Percentiles rank a stretch among this genome's conserved stretches.
Evolutionary conservation across 2,329 filamentous ascomycete genomes (phyloP).

Genomic region (Metarhizium brunneum): DNA sequence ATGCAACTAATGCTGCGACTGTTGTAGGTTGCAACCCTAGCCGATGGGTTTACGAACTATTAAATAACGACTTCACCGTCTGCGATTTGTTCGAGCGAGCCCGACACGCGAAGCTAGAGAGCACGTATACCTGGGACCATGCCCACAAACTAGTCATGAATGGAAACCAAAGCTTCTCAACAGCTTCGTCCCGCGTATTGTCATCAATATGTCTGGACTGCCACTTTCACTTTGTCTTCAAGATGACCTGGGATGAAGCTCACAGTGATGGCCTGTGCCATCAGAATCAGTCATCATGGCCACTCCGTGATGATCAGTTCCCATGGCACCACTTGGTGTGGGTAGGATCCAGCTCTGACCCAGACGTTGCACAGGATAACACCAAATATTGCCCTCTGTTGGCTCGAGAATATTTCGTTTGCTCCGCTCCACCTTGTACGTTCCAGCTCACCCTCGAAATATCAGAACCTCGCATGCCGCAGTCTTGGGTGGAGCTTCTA

Average conservation of each 20-base stretch:
- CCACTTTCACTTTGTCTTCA: conserved; percentile 32
- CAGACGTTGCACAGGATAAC: conserved; percentile 13
- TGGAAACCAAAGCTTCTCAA: conserved; percentile 28
- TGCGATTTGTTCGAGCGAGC: conserved; percentile 28
- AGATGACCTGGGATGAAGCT: conserved; percentile 22
- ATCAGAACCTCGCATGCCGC: conserved; percentile 36
- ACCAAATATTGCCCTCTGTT: conserved; percentile 30
- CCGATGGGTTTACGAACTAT: conserved; percentile 31
- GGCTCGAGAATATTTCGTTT: conserved; percentile 29
- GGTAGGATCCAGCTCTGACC: conserved; percentile 21
- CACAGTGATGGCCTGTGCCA: conserved; percentile 22
- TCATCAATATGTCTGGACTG: conserved; percentile 31
- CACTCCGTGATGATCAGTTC: conserved; percentile 22
- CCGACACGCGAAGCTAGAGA: conserved; percentile 18
- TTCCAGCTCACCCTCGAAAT: conserved; percentile 38
- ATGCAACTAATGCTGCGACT: neutral
- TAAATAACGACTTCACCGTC: conserved; percentile 26
- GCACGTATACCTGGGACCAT: conserved; percentile 24
- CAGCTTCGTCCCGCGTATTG: conserved; percentile 16
- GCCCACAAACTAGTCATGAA: conserved; percentile 27
- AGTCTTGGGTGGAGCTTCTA: conserved; percentile 33
- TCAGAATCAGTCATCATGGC: conserved; percentile 23
- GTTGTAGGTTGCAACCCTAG: conserved; percentile 27
- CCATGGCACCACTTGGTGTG: conserved; percentile 31
- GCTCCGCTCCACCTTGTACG: conserved; percentile 32